These are phyloP conservation scores for Paramicrosporidium saccamoebae DNA, from an alignment of 371 early-diverging fungal genomes.

Conservation along the genomic window DNA sequence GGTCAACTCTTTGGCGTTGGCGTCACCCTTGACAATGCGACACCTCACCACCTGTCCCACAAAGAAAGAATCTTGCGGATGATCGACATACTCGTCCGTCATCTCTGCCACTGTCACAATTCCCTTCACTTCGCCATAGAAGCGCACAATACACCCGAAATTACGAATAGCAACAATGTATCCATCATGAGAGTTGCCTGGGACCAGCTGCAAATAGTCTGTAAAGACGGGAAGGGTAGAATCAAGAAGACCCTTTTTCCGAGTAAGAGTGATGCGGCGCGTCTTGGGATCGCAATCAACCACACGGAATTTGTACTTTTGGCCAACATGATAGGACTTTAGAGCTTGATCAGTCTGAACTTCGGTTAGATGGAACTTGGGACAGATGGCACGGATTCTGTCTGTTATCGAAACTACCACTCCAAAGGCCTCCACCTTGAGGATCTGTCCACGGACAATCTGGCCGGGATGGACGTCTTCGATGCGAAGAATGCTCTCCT, in stretches of 20 bases:
- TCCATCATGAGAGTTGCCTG: too few relatives aligned
- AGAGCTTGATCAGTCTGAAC: constrained; percentile 26
- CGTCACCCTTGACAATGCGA: too few relatives aligned
- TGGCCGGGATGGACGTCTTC: constrained; percentile 30
- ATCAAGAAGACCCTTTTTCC: constrained; percentile 39
- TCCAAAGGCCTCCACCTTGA: constrained; percentile 8
- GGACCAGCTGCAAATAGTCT: constrained; percentile 13
- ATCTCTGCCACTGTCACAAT: too few relatives aligned
- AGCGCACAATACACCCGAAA: too few relatives aligned
- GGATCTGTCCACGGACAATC: constrained; percentile 15
- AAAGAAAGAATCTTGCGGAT: too few relatives aligned
- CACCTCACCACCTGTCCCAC: too few relatives aligned
- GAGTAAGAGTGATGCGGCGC: constrained; percentile 21
- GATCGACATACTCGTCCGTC: too few relatives aligned
- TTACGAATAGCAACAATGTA: too few relatives aligned
- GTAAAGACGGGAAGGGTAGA: constrained; percentile 22
- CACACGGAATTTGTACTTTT: constrained; percentile 25
- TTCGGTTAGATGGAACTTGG: constrained; percentile 34
- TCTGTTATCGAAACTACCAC: constrained; percentile 22
- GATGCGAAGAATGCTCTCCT: constrained; percentile 21
- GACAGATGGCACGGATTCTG: constrained; percentile 27
- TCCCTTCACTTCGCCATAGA: too few relatives aligned
- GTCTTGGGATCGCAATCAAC: constrained; percentile 13
- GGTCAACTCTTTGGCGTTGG: too few relatives aligned
- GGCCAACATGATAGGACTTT: constrained; percentile 34